These are phyloP conservation scores for Madurella mycetomatis DNA, from an alignment of 2,329 filamentous ascomycete species.

Conservation along the genomic window DNA sequence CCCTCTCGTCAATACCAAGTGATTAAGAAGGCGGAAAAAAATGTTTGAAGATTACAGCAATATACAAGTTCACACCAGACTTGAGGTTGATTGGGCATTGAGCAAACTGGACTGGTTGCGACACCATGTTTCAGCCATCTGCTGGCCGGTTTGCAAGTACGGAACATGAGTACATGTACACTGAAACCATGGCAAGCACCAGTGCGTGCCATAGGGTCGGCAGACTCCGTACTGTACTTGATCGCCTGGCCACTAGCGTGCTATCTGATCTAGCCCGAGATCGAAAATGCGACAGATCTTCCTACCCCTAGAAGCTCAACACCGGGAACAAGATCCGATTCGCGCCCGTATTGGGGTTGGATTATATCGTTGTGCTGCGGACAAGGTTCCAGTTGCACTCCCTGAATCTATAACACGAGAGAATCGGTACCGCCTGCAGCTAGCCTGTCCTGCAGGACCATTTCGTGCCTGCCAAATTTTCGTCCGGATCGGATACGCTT, in stretches of 20 bases:
- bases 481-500: neutral
- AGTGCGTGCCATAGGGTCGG: neutral
- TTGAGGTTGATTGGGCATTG: neutral
- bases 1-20: too few species aligned
- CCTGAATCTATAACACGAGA: neutral
- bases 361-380: neutral
- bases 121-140: neutral
- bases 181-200: neutral
- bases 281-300: neutral
- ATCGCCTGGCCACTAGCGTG: neutral
- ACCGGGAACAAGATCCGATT: neutral
- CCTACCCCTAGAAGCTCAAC: neutral
- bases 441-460: neutral
- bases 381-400: neutral
- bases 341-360: neutral
- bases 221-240: neutral
- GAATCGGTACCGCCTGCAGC: neutral
- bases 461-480: neutral
- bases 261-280: neutral
- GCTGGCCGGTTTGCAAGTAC: neutral
- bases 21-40: too few species aligned
- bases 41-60: too few species aligned
- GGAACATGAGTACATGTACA: neutral
- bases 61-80: neutral
- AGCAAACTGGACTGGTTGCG: neutral